A percentile compares a stretch with the other conserved stretches of the same genome.
Conservation (phyloP, 2,329 filamentous ascomycete genomes). For the Colletotrichum lupini region DNA sequence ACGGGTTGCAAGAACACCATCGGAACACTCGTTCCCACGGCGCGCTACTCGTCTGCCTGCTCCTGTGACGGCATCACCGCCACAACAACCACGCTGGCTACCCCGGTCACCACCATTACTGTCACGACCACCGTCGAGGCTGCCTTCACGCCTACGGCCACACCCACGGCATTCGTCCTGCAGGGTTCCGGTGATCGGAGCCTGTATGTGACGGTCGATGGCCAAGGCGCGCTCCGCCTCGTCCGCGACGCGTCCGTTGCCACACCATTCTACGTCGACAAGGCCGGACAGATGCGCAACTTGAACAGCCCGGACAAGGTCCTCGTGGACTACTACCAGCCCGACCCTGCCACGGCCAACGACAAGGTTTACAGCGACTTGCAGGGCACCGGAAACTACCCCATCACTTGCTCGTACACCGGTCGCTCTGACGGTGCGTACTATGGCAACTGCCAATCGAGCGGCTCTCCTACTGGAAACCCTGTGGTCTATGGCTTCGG, state of each 20-base stretch:
- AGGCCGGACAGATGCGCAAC: constrained; percentile 15
- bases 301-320: constrained; percentile 8
- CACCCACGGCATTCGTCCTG: constrained; percentile 10
- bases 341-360: constrained; percentile 17
- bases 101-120: constrained; percentile 52
- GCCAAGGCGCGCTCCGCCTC: constrained; percentile 1
- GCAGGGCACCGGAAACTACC: constrained; percentile 1
- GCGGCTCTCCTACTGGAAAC: constrained; percentile 6
- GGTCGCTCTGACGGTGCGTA: not conserved
- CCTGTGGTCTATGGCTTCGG: constrained; percentile 12
- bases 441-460: constrained; percentile 16
- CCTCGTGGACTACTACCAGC: constrained; percentile 17
- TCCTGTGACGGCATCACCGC: constrained; percentile 56
- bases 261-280: constrained; percentile 22
- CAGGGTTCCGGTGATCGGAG: not conserved
- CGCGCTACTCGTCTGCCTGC: constrained; percentile 53
- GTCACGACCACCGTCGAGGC: constrained; percentile 48
- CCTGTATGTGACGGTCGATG: not conserved
- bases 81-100: constrained; percentile 48
- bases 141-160: constrained; percentile 20
- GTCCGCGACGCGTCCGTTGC: constrained; percentile 4
- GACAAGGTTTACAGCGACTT: constrained; percentile 10
- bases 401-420: not conserved
- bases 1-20: constrained; percentile 5
- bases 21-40: constrained; percentile 16